phyloP scores from a whole-genome alignment of 345 rosid genomes.

The Aethionema arabicum region DNA sequence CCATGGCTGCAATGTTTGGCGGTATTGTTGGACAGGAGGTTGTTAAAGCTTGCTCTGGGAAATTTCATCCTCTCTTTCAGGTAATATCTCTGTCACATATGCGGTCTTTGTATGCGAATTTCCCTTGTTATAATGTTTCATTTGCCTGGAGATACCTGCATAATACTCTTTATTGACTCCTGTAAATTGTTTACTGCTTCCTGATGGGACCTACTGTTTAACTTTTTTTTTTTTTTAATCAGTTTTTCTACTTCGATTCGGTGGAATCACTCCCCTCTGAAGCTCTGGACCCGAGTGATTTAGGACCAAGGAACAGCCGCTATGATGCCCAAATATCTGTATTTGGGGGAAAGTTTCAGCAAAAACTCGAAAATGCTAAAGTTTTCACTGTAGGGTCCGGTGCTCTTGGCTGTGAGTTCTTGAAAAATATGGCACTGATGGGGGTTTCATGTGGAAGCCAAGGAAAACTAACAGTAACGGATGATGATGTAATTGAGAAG shows the following conservation, averaged over 20 bases:
- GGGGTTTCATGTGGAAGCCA: constrained; percentile 62
- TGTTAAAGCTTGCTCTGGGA: constrained; percentile 93
- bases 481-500: constrained; percentile 82
- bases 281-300: constrained; percentile 60
- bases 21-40: constrained; percentile 92
- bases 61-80: constrained; percentile 90
- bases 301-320: constrained; percentile 61
- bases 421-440: constrained; percentile 86
- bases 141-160: too few species aligned
- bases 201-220: not conserved
- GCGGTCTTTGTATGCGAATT: constrained; percentile 9
- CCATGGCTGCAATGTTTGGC: constrained; percentile 96
- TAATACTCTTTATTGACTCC: too few species aligned
- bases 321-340: constrained; percentile 92
- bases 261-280: constrained; percentile 75
- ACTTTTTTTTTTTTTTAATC: constrained; percentile 24
- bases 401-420: constrained; percentile 90
- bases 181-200: not conserved
- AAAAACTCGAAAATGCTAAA: constrained; percentile 70
- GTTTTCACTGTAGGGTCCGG: constrained; percentile 85
- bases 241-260: constrained; percentile 91
- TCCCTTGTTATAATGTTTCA: not conserved
- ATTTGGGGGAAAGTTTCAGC: constrained; percentile 78
- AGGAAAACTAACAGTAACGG: constrained; percentile 68
- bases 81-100: constrained; percentile 35